phyloP scores from a whole-genome alignment of 306 rosid genomes.

The Lablab purpureus region DNA sequence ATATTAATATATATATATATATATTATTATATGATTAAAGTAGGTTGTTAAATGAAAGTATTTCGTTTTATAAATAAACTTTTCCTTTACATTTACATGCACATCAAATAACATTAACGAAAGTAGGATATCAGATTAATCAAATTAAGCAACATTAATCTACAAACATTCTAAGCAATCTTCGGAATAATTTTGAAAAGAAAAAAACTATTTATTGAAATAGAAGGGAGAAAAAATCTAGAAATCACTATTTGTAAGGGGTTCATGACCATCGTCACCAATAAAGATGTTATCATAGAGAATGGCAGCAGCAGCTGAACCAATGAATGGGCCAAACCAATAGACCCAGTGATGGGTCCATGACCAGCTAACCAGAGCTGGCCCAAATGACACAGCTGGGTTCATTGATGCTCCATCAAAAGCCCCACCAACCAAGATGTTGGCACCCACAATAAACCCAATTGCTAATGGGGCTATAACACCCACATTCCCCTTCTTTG shows the following conservation, averaged over 20 bases:
- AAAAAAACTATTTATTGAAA: background rate
- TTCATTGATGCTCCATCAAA: constrained; percentile 84
- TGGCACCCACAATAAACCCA: constrained; percentile 54
- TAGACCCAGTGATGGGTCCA: constrained; percentile 83
- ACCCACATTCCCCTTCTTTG: constrained; percentile 48
- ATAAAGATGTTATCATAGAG: constrained; percentile 74
- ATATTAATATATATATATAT: no score
- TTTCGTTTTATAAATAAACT: no score
- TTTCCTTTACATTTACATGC: no score
- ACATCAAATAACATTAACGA: no score
- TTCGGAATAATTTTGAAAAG: no score
- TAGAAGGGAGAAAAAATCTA: background rate
- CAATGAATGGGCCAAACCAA: constrained; percentile 68
- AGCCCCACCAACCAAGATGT: constrained; percentile 76
- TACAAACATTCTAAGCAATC: no score
- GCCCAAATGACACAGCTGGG: constrained; percentile 52
- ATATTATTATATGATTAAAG: no score
- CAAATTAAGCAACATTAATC: no score
- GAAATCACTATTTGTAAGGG: constrained; percentile 41
- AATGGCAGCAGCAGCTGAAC: constrained; percentile 66
- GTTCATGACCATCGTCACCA: constrained; percentile 46
- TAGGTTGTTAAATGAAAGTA: no score
- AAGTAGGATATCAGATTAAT: no score
- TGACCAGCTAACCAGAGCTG: constrained; percentile 63
- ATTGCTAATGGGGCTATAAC: constrained; percentile 58